Evolutionary conservation across 2,329 filamentous ascomycete species (phyloP).

Genomic region (Epicoccum sorghinum): DNA sequence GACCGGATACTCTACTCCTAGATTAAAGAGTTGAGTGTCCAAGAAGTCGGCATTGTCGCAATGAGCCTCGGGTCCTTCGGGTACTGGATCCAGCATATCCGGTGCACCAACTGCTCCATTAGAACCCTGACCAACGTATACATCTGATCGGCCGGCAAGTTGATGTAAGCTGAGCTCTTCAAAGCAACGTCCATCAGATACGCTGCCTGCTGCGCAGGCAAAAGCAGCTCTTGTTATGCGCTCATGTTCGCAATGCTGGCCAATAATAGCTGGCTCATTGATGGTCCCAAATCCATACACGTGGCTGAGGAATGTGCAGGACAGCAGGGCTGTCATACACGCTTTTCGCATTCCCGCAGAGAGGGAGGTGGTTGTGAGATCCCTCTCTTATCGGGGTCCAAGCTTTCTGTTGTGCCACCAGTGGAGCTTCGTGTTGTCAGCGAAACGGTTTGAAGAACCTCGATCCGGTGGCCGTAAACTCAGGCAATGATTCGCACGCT

Average conservation of each 20-base stretch:
- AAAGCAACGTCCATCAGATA: slow-evolving; percentile 31
- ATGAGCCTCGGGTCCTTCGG: slow-evolving; percentile 33
- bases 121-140: slow-evolving; percentile 27
- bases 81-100: slow-evolving; percentile 31
- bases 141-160: slow-evolving; percentile 27
- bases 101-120: slow-evolving; percentile 35
- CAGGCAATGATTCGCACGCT: slow-evolving; percentile 4
- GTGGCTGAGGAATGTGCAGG: background rate
- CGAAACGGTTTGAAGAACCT: slow-evolving; percentile 14
- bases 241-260: slow-evolving; percentile 36
- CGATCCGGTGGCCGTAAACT: slow-evolving; percentile 3
- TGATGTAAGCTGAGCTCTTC: slow-evolving; percentile 29
- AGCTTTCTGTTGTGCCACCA: slow-evolving; percentile 2
- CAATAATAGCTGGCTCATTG: slow-evolving; percentile 28
- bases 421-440: slow-evolving; percentile 2
- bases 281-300: slow-evolving; percentile 27
- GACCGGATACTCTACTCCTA: slow-evolving; percentile 25
- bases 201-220: slow-evolving; percentile 18
- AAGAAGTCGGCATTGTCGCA: slow-evolving; percentile 37
- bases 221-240: slow-evolving; percentile 31
- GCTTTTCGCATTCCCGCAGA: slow-evolving; percentile 12
- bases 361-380: background rate
- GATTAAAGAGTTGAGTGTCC: slow-evolving; percentile 20
- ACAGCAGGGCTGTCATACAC: slow-evolving; percentile 10
- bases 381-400: slow-evolving; percentile 4